Percentiles rank a stretch among this genome's conserved stretches.
Conservation (phyloP, 2,329 filamentous ascomycete species). For the Fusarium mundagurra region DNA sequence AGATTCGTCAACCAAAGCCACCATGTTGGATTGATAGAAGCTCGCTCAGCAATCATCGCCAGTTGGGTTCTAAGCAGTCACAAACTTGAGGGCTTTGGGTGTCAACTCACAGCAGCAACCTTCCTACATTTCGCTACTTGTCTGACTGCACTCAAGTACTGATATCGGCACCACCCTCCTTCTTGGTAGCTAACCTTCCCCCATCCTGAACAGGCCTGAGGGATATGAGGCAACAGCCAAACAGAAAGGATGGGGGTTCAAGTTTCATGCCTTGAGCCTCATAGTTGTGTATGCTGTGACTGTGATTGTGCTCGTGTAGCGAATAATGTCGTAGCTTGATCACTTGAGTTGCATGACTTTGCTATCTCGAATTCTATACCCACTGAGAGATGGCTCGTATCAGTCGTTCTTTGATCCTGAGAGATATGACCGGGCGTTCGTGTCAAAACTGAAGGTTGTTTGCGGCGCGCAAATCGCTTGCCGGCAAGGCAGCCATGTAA, state of each 20-base stretch:
- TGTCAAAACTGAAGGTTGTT: background rate
- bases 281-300: background rate
- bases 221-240: background rate
- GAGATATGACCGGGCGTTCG: background rate
- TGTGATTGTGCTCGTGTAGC: background rate
- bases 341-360: background rate
- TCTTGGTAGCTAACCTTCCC: background rate
- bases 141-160: background rate
- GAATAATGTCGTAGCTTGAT: background rate
- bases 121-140: background rate
- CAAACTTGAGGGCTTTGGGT: background rate
- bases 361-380: background rate
- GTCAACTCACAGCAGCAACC: background rate
- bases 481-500: background rate
- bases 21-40: background rate
- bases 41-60: background rate
- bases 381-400: background rate
- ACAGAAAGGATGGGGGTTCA: background rate
- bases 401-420: background rate
- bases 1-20: background rate
- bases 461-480: background rate
- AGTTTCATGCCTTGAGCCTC: background rate
- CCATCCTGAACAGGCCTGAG: background rate
- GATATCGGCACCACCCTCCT: background rate
- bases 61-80: background rate